Conservation (phyloP, 2,329 filamentous ascomycete species). For the Fusarium circinatum region DNA sequence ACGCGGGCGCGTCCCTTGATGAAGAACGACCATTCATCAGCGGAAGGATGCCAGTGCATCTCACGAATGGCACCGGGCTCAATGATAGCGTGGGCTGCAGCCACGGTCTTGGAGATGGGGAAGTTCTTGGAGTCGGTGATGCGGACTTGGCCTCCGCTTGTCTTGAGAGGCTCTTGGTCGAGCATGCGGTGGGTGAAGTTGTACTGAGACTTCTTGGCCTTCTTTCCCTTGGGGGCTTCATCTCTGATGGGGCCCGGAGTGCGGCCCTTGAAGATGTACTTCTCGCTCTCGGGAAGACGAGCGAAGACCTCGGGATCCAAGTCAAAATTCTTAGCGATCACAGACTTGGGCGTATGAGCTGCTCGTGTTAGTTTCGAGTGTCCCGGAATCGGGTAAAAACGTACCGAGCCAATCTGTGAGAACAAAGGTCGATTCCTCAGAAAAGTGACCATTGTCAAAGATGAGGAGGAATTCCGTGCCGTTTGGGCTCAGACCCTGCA, state of each 20-base stretch:
- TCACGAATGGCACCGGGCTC: conserved; percentile 78
- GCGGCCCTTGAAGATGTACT: conserved; percentile 81
- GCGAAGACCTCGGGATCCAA: conserved; percentile 76
- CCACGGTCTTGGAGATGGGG: conserved; percentile 76
- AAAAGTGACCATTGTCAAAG: conserved; percentile 62
- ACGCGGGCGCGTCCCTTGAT: conserved; percentile 76
- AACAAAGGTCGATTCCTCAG: conserved; percentile 75
- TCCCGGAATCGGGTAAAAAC: conserved; percentile 21
- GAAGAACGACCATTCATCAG: conserved; percentile 86
- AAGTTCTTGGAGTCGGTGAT: conserved; percentile 83
- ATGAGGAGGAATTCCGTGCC: conserved; percentile 63
- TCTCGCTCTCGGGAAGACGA: conserved; percentile 72
- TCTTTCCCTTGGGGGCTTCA: conserved; percentile 69
- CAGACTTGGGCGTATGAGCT: conserved; percentile 77
- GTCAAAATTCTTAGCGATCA: conserved; percentile 80
- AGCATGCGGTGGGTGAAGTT: conserved; percentile 79
- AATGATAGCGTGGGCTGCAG: conserved; percentile 77
- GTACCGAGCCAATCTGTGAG: conserved; percentile 77
- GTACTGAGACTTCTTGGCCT: conserved; percentile 73
- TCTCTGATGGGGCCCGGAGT: conserved; percentile 71
- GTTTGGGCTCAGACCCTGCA: conserved; percentile 75
- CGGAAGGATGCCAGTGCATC: conserved; percentile 85
- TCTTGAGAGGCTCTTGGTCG: conserved; percentile 70
- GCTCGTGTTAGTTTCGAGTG: neutral
- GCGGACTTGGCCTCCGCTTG: conserved; percentile 73